Evolutionary conservation across 768 basidiomycete species (phyloP), one percentile per base, ranked within the genome.

Genomic region (Lentinula sp.): DNA sequence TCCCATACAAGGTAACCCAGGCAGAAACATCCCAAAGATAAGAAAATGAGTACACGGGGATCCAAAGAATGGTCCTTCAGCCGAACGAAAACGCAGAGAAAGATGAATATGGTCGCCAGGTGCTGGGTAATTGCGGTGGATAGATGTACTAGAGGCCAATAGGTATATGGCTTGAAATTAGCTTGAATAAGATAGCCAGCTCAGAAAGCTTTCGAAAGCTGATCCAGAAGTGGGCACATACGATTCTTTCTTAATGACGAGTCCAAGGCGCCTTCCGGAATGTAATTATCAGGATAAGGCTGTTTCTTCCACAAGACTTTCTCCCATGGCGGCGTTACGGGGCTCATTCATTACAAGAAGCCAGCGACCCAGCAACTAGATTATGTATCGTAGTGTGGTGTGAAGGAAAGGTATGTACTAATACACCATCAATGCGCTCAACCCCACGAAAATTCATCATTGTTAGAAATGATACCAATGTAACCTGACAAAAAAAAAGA

Each of bases 51-150:
- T 33, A 83, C 74, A 59, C 86, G 82, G 41, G 93, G 86, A 66
- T 92, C 87, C 48, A 93, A 75, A 13, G 76, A 71, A 39, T 78
- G 76, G 68, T 85, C 82, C 63, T 85, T 83, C 20, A 95, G 79
- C 54, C 81, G 79, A 51, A 86, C 83, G 73, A 96, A 98, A 64
- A 90, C 79, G 20, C 86, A 82, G 39, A 97, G 74, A 75, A 97
- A 95, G 53, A 91, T 74, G 71, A 91, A 89, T 57, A 92, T 87
- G 36, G 85, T 84, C 9, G 87, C 85, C 45, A 95, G 73, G 70
- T 95, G 93, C 69, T 95, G 93, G 28, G 90, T 90, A 63, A 98
- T 85, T 3, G 91, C 79, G 63, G 83, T 89, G 23, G 88, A 83
- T 7, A 86, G 77, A 43, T 85, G 66, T 16, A 93, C 88, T 46